Evolutionary conservation across 805 yeast species (phyloP), one percentile per base, ranked within the genome.

Genomic region (Saturnispora mendoncae): DNA sequence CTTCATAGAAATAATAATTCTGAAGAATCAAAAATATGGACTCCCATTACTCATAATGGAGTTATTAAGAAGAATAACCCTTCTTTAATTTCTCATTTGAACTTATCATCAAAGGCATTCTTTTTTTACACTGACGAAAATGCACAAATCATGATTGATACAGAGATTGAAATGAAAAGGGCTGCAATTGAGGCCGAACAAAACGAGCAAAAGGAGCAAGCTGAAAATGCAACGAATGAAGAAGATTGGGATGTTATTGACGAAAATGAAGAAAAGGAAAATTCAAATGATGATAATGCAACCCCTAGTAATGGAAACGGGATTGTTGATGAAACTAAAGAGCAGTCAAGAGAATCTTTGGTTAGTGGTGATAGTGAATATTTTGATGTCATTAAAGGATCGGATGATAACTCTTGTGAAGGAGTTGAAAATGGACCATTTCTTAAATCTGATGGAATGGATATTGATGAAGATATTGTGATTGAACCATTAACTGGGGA

Each of bases 21-120:
- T 10, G 43, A 35, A 17, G 35, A 40, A 15, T 15, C 28, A 4
- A 34, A 28, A 14, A 34, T 40, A 13, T 40, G 43, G 43, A 33
- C 30, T 15, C 49, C 49, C 9, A 33, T 28, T 17, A 36, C 26
- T 10, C 30, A 25, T 4, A 36, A 38, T 21, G 36, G 36, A 5
- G 31, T 42, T 12, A 24, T 29, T 10, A 41, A 33, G 15, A 27
- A 17, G 10, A 36, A 25, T 20, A 23, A 30, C 14, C 43, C 43
- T 6, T 29, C 30, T 9, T 25, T 46, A 8, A 27, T 33, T 6
- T 27, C 36, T 8, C 29, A 36, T 23, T 13, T 41, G 14, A 39
- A 35, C 19, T 10, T 25, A 8, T 13, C 18, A 4, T 34, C 45
- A 18, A 43, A 41, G 17, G 36, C 30, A 1, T 41, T 17, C 15